A percentile compares a stretch with the other conserved stretches of the same genome.
These are phyloP conservation scores for Crocinoboletus sp. DNA, from an alignment of 1,284 basidiomycete species.

Conservation along the genomic window DNA sequence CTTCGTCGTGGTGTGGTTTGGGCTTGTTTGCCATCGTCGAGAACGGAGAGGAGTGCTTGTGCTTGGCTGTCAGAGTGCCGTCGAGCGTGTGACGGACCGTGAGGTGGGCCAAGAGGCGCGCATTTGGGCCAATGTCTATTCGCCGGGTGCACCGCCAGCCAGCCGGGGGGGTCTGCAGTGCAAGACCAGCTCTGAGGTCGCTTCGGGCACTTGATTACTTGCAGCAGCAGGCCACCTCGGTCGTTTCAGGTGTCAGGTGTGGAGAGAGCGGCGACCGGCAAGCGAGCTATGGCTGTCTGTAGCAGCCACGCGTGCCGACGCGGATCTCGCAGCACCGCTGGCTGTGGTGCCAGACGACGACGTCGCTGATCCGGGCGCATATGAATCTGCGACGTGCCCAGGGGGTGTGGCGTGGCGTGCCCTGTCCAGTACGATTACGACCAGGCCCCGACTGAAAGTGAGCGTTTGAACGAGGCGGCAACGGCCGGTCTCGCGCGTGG, in stretches of 20 bases:
- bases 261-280: no score
- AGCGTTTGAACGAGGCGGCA: no score
- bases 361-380: no score
- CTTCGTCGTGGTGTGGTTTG: slow-evolving; percentile 9
- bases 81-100: neutral
- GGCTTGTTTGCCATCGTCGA: slow-evolving; percentile 7
- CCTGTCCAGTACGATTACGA: no score
- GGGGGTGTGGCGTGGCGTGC: slow-evolving; percentile 6
- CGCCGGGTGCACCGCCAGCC: neutral
- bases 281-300: no score
- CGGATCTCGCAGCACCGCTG: neutral
- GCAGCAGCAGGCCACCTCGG: slow-evolving; percentile 28
- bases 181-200: neutral
- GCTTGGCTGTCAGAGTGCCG: neutral
- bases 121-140: neutral
- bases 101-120: neutral
- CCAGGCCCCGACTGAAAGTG: no score
- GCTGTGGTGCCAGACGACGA: neutral
- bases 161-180: neutral
- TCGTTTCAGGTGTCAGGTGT: no score
- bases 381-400: slow-evolving; percentile 8
- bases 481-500: slow-evolving; percentile 12
- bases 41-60: neutral
- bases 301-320: neutral
- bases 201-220: slow-evolving; percentile 2